Percentiles rank a stretch among this genome's conserved stretches.
These are phyloP conservation scores for Diaporthe eres DNA, from an alignment of 2,329 filamentous ascomycete genomes.

Conservation along the genomic window DNA sequence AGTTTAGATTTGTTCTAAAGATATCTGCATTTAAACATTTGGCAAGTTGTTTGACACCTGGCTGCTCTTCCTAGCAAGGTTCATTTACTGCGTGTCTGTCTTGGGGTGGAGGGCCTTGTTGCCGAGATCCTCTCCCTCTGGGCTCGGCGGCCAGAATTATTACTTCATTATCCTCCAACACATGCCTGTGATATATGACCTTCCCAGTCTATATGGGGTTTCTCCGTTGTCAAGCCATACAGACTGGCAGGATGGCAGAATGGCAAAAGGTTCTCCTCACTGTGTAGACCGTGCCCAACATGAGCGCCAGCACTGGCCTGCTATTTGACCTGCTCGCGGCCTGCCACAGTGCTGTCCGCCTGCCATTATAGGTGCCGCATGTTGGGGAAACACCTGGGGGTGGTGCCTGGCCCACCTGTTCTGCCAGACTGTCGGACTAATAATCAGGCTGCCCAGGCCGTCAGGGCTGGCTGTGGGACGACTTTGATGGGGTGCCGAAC, in stretches of 20 bases:
- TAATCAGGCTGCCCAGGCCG: neutral
- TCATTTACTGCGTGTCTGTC: neutral
- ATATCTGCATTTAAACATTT: no score
- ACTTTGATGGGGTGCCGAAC: neutral
- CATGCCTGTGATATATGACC: neutral
- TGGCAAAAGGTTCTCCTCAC: neutral
- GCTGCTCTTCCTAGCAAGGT: neutral
- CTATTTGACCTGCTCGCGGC: neutral
- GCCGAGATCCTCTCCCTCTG: no score
- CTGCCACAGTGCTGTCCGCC: neutral
- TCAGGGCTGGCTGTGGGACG: neutral
- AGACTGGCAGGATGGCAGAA: neutral
- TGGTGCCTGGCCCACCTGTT: neutral
- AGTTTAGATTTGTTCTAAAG: neutral
- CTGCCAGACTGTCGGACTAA: neutral
- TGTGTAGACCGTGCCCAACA: neutral
- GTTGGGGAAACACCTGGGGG: slow-evolving; percentile 30
- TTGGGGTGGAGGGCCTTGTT: neutral
- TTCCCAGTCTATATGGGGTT: neutral
- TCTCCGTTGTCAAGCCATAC: neutral
- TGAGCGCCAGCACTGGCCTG: slow-evolving; percentile 3
- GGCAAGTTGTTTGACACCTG: neutral
- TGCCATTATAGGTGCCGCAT: neutral
- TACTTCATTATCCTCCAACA: neutral
- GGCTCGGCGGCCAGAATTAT: neutral